phyloP scores from a whole-genome alignment of 2,329 filamentous ascomycete species.

The Colletotrichum godetiae region DNA sequence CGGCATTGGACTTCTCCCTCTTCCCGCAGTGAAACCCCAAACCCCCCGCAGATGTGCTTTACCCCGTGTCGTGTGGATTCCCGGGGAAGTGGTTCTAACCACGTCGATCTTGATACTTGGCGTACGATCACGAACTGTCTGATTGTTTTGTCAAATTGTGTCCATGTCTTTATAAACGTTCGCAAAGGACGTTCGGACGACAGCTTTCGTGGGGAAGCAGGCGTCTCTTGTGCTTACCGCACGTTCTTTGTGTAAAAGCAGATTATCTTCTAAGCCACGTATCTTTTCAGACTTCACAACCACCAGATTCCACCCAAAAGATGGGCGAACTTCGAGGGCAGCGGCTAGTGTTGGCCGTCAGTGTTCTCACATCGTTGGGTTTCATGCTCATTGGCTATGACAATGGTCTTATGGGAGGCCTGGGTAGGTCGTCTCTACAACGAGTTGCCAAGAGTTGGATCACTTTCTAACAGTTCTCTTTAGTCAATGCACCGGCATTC shows the following conservation, averaged over 20 bases:
- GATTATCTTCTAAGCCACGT: not conserved
- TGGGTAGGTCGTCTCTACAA: conserved; percentile 35
- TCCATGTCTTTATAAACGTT: conserved; percentile 14
- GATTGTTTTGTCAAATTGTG: not conserved
- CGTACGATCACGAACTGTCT: conserved; percentile 4
- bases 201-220: not conserved
- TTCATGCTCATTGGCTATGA: conserved; percentile 62
- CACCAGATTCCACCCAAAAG: no score
- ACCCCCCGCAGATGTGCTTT: conserved; percentile 11
- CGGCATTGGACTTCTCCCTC: not conserved
- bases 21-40: not conserved
- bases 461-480: conserved; percentile 36
- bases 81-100: conserved; percentile 13
- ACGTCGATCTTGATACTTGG: conserved; percentile 12
- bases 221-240: not conserved
- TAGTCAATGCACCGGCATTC: conserved; percentile 53
- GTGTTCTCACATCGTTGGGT: conserved; percentile 55
- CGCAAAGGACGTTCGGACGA: conserved; percentile 2
- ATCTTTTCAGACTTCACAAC: not conserved
- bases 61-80: conserved; percentile 18
- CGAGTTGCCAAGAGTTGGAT: not conserved
- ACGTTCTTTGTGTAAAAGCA: not conserved
- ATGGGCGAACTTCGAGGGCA: conserved; percentile 42
- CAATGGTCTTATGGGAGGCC: conserved; percentile 57
- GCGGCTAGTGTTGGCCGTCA: conserved; percentile 54